phyloP scores from a whole-genome alignment of 2,329 filamentous ascomycete genomes.

The Colletotrichum sp. region DNA sequence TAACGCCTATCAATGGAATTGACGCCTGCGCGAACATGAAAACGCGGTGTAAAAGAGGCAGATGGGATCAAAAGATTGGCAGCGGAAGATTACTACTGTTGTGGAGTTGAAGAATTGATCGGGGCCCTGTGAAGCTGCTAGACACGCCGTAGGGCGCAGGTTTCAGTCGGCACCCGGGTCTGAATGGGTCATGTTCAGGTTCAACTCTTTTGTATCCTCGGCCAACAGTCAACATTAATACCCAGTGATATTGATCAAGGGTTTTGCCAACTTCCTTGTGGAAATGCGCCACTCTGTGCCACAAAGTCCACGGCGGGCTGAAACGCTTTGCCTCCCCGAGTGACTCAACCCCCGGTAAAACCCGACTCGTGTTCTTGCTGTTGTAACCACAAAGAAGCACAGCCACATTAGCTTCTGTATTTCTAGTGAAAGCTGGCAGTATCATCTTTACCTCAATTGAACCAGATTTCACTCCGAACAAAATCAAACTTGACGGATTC shows the following conservation, averaged over 20 bases:
- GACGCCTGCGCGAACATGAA: too few relatives aligned
- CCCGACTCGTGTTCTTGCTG: background rate
- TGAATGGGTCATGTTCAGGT: background rate
- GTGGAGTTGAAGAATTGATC: too few relatives aligned
- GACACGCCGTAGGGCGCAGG: background rate
- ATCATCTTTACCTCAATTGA: background rate
- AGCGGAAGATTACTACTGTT: too few relatives aligned
- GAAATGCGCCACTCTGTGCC: background rate
- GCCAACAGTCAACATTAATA: background rate
- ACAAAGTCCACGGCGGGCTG: background rate
- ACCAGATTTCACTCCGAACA: accelerated
- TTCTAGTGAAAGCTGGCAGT: accelerated
- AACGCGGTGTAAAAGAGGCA: too few relatives aligned
- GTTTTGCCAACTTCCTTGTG: background rate
- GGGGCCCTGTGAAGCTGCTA: background rate
- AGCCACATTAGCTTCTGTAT: background rate
- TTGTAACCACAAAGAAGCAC: accelerated
- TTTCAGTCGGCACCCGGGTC: background rate
- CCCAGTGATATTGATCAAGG: background rate
- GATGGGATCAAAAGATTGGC: too few relatives aligned
- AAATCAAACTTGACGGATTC: accelerated
- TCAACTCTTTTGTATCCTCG: accelerated
- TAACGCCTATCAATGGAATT: too few relatives aligned
- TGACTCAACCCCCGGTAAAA: background rate
- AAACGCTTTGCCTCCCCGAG: background rate